Evolutionary conservation across 2,329 filamentous ascomycete genomes (phyloP).

Genomic region (Aureobasidium sp.): DNA sequence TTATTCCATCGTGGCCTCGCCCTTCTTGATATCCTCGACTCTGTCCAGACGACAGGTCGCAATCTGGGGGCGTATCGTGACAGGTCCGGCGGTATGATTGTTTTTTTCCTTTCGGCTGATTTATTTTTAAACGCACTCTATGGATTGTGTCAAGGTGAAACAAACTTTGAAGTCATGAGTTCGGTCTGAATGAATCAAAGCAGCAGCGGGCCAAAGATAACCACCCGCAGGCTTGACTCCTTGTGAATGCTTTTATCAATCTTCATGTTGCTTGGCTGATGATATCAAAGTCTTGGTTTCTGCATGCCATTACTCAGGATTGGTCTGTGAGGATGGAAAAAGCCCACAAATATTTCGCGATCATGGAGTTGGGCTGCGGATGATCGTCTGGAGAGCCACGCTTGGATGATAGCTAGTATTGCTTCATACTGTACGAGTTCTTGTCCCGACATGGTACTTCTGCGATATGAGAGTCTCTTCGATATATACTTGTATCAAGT

Average conservation of each 20-base stretch:
- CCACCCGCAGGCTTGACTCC: background rate
- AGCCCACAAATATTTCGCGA: background rate
- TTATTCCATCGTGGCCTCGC: background rate
- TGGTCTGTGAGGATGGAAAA: conserved; percentile 2
- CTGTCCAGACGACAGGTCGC: background rate
- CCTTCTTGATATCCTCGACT: background rate
- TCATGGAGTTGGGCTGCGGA: conserved; percentile 3
- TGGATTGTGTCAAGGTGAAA: conserved; percentile 3
- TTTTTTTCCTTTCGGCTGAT: background rate
- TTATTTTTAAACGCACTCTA: conserved; percentile 3
- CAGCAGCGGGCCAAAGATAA: background rate
- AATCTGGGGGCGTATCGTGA: background rate
- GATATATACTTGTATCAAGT: conserved; percentile 1
- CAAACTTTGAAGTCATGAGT: background rate
- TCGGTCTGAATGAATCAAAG: background rate
- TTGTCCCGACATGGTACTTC: background rate
- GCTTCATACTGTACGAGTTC: background rate
- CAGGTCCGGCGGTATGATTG: background rate
- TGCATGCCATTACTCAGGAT: background rate
- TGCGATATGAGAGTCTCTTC: background rate
- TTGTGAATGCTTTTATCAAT: background rate
- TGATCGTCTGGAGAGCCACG: conserved; percentile 2
- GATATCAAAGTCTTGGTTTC: background rate
- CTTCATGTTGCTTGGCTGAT: background rate
- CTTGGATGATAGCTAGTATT: background rate